Evolutionary conservation across 495 filamentous ascomycete genomes (phyloP).

Genomic region (Lophiostoma macrostomum): DNA sequence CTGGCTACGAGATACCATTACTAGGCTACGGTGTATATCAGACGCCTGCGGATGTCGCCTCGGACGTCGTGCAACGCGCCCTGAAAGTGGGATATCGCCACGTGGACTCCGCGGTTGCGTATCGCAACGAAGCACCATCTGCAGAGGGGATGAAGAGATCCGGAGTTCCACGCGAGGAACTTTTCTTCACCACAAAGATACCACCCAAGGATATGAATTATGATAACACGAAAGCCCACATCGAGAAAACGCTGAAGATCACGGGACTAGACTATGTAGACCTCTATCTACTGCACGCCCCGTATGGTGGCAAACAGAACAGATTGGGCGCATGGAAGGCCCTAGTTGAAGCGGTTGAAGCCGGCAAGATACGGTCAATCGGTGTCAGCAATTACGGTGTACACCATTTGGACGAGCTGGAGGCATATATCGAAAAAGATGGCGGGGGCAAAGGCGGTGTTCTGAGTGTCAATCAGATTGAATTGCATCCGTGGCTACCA

Average conservation of each 20-base stretch:
- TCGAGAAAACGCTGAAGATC: slow-evolving; percentile 51
- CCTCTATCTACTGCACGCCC: slow-evolving; percentile 59
- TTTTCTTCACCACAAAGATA: slow-evolving; percentile 76
- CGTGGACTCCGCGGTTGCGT: slow-evolving; percentile 70
- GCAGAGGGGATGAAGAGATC: slow-evolving; percentile 59
- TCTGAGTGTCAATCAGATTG: slow-evolving; percentile 80
- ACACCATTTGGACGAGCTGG: slow-evolving; percentile 68
- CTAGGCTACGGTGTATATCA: slow-evolving; percentile 75
- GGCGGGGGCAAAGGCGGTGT: slow-evolving; percentile 67
- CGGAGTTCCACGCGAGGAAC: slow-evolving; percentile 56
- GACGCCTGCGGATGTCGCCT: slow-evolving; percentile 58
- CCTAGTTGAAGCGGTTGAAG: slow-evolving; percentile 59
- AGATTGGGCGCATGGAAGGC: slow-evolving; percentile 65
- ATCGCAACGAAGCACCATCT: slow-evolving; percentile 66
- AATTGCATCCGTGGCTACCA: slow-evolving; percentile 86
- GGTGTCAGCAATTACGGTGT: slow-evolving; percentile 70
- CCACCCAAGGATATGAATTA: slow-evolving; percentile 48
- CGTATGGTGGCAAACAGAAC: slow-evolving; percentile 55
- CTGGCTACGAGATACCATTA: slow-evolving; percentile 73
- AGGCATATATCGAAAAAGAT: slow-evolving; percentile 64
- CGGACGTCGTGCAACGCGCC: slow-evolving; percentile 59
- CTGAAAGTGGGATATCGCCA: slow-evolving; percentile 71
- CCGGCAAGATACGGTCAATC: slow-evolving; percentile 61
- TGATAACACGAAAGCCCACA: slow-evolving; percentile 47
- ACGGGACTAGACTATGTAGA: slow-evolving; percentile 62